Base-by-base conservation (phyloP, 2,329 filamentous ascomycete species). In the Bipolaris gigantea region DNA sequence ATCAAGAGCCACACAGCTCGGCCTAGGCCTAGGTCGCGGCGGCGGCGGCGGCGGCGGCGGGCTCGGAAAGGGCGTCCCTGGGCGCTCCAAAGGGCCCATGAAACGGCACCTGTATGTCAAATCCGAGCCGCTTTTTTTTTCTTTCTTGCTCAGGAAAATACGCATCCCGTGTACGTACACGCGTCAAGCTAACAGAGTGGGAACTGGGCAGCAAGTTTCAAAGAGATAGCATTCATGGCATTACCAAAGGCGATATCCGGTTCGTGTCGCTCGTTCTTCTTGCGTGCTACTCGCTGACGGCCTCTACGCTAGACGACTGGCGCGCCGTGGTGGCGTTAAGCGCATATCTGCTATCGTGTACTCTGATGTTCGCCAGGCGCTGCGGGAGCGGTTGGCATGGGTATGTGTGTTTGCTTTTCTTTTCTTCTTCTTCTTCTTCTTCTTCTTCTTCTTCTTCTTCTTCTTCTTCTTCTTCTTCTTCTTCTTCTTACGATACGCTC, bases 251-350 rank as follows among this genome's bases (percentile, higher is more conserved):
- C 2, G 71, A 73, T 49, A 74, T 76, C 11, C 50, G 67, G 72
- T 73, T 60, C 45, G 69, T 54, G 6, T 27, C 11, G 9, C 2
- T 10, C 25, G 8, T 27, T 27, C 10, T 27, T 5, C n/a, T n/a
- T n/a, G n/a, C n/a, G n/a, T n/a, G n/a, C n/a, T n/a, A n/a, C n/a
- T n/a, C n/a, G n/a, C n/a, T n/a, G n/a, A 30, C n/a, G n/a, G 10
- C 15, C 35, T 8, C 3, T 32, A 8, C 25, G 30, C 6, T 32
- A 73, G 88, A 61, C 86, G 89, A 36, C 74, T 93, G 0, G 89
- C 89, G 1, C 83, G 89, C 5, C 85, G 89, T 6, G 89, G 89
- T 1, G 89, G 89, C 0, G 86, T 93, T 0, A 92, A 92, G 69
- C 79, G 89, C 0, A 90, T 92, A 8, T 87, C 85, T 0, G 81